Percentiles rank a stretch among this genome's conserved stretches.
Evolutionary conservation across 2,329 filamentous ascomycete genomes (phyloP).

Genomic region (Sarocladiaceae sp.): DNA sequence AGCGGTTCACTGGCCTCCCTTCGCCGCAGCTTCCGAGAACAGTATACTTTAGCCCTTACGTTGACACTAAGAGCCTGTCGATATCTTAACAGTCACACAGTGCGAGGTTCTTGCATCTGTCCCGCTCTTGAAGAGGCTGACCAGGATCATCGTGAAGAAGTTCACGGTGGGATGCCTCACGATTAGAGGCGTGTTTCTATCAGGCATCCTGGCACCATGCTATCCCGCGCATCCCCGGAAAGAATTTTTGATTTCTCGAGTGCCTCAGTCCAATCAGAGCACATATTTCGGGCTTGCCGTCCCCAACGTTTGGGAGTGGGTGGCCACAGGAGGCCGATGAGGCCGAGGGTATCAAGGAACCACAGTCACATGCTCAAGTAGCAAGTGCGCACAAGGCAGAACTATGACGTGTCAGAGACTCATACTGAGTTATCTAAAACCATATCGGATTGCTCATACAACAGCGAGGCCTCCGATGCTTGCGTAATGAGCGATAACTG

Average conservation of each 20-base stretch:
- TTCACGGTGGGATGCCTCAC: neutral
- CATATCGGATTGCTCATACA: no score
- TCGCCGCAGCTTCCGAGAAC: no score
- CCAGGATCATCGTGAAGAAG: neutral
- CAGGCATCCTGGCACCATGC: neutral
- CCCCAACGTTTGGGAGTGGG: neutral
- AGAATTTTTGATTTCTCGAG: neutral
- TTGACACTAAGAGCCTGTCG: neutral
- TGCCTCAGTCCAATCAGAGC: neutral
- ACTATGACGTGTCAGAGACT: conserved; percentile 2
- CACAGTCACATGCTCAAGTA: neutral
- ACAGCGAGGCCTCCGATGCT: neutral
- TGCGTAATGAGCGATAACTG: neutral
- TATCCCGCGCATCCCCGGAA: no score
- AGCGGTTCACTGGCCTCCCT: no score
- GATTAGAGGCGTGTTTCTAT: neutral
- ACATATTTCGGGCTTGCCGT: neutral
- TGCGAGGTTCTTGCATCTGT: neutral
- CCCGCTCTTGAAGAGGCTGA: no score
- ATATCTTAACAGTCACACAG: neutral
- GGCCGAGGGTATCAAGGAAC: neutral
- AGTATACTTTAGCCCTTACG: no score
- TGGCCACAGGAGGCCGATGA: neutral
- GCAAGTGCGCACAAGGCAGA: neutral
- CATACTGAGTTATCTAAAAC: no score